A percentile compares a stretch with the other conserved stretches of the same genome.
Evolutionary conservation across 345 rosid genomes (phyloP).

Genomic region (Camelina neglecta): DNA sequence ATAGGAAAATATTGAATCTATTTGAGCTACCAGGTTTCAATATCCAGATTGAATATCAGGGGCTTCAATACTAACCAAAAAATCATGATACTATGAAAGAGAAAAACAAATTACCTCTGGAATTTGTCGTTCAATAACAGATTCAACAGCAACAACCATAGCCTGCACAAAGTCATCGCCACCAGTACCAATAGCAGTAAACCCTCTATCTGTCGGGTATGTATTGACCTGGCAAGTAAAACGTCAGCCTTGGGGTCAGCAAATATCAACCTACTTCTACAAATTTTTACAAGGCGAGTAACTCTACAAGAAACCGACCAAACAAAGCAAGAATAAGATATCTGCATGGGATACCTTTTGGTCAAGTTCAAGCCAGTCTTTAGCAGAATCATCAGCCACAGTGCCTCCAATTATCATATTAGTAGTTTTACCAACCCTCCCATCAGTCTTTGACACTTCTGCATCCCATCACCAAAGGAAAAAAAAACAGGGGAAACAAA

Average conservation of each 20-base stretch:
- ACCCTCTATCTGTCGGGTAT: slow-evolving; percentile 94
- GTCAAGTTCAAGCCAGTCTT: slow-evolving; percentile 93
- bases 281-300: neutral
- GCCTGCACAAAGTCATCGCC: slow-evolving; percentile 97
- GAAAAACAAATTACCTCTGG: slow-evolving; percentile 64
- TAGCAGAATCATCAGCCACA: slow-evolving; percentile 82
- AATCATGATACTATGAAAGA: neutral
- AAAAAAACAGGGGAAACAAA: neutral
- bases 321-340: neutral
- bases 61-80: neutral
- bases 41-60: neutral
- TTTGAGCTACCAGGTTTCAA: neutral
- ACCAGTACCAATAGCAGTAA: slow-evolving; percentile 95
- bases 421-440: slow-evolving; percentile 94
- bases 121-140: slow-evolving; percentile 81
- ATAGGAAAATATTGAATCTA: no score
- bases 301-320: neutral
- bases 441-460: slow-evolving; percentile 96
- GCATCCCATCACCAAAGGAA: slow-evolving; percentile 9
- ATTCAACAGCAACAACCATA: slow-evolving; percentile 97
- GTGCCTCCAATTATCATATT: slow-evolving; percentile 95
- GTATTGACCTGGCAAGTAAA: slow-evolving; percentile 72
- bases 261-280: slow-evolving; percentile 4
- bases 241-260: slow-evolving; percentile 23
- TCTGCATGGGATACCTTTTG: slow-evolving; percentile 63